These are phyloP conservation scores for Colletotrichum salicis DNA, from an alignment of 2,329 filamentous ascomycete genomes.

Conservation along the genomic window DNA sequence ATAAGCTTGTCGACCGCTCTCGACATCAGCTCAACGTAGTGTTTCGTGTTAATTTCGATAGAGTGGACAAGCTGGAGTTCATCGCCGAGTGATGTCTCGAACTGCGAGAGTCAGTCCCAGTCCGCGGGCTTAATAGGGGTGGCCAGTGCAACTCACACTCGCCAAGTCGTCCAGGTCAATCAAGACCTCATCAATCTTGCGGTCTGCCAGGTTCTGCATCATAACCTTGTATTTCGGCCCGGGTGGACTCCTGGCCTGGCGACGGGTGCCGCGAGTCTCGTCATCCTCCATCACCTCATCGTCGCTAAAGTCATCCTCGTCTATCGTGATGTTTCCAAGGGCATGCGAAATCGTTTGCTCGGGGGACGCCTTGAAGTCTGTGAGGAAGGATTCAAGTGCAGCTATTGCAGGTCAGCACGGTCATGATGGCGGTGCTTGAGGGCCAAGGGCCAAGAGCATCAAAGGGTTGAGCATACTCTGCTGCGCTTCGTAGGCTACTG, in stretches of 20 bases:
- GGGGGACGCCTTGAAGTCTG: conserved; percentile 84
- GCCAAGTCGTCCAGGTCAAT: conserved; percentile 92
- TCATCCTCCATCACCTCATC: conserved; percentile 93
- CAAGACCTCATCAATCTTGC: conserved; percentile 78
- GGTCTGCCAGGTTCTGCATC: conserved; percentile 87
- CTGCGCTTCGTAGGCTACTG: conserved; percentile 90
- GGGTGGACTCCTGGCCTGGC: conserved; percentile 61
- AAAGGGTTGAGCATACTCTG: conserved; percentile 68
- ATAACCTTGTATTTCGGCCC: conserved; percentile 90
- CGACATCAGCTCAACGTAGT: conserved; percentile 93
- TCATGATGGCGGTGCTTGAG: conserved; percentile 26
- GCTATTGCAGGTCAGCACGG: conserved; percentile 57
- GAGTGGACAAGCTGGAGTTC: conserved; percentile 81
- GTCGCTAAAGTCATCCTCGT: conserved; percentile 86
- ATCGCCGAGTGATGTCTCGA: conserved; percentile 76
- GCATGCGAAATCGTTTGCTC: conserved; percentile 80
- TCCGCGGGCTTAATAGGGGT: conserved; percentile 53
- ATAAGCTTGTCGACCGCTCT: conserved; percentile 88
- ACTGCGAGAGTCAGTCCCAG: conserved; percentile 64
- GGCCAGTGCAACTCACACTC: conserved; percentile 79
- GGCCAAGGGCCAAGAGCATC: neutral
- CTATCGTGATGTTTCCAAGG: conserved; percentile 84
- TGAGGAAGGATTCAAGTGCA: conserved; percentile 88
- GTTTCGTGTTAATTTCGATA: conserved; percentile 90
- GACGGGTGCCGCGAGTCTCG: conserved; percentile 63